Percentiles rank a stretch among this genome's conserved stretches.
phyloP scores from a whole-genome alignment of 805 yeast species.

The Schizosaccharomyces octosporus region DNA sequence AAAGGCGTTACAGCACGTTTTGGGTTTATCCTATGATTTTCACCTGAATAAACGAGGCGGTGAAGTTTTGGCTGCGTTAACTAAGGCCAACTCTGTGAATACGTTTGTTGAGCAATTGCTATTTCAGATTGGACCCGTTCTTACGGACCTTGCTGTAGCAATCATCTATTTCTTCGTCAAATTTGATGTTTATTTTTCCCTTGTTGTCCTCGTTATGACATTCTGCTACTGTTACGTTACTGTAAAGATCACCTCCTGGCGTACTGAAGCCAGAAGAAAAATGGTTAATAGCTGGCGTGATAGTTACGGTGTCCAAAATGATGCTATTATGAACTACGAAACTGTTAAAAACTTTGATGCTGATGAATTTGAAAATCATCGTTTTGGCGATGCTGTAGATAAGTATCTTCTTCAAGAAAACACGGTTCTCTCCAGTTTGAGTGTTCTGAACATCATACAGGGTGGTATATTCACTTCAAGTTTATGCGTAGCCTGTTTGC shows the following conservation, averaged over 20 bases:
- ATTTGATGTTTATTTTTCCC: constrained; percentile 5
- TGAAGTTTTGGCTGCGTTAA: constrained; percentile 5
- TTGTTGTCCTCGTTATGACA: constrained; percentile 5
- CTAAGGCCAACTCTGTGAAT: constrained; percentile 5
- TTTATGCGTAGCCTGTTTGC: constrained; percentile 4
- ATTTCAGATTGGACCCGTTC: constrained; percentile 6
- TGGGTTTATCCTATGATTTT: constrained; percentile 6
- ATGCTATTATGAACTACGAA: constrained; percentile 6
- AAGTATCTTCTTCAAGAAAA: constrained; percentile 3
- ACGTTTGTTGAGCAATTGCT: constrained; percentile 6
- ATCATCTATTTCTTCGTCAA: constrained; percentile 5
- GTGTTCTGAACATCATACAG: constrained; percentile 4
- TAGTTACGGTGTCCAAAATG: constrained; percentile 5
- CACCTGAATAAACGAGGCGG: constrained; percentile 5
- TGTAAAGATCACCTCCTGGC: constrained; percentile 3
- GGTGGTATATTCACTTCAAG: constrained; percentile 6
- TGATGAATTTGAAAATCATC: constrained; percentile 5
- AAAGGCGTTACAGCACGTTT: constrained; percentile 5
- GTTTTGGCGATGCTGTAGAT: constrained; percentile 5
- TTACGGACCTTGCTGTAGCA: constrained; percentile 6
- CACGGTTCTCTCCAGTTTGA: constrained; percentile 3
- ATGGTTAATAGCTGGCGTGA: constrained; percentile 3
- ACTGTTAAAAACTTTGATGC: constrained; percentile 8
- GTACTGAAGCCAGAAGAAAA: constrained; percentile 4
- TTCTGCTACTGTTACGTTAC: constrained; percentile 6